phyloP scores from a whole-genome alignment of 1,284 basidiomycete genomes.

The Leccinum huronense region DNA sequence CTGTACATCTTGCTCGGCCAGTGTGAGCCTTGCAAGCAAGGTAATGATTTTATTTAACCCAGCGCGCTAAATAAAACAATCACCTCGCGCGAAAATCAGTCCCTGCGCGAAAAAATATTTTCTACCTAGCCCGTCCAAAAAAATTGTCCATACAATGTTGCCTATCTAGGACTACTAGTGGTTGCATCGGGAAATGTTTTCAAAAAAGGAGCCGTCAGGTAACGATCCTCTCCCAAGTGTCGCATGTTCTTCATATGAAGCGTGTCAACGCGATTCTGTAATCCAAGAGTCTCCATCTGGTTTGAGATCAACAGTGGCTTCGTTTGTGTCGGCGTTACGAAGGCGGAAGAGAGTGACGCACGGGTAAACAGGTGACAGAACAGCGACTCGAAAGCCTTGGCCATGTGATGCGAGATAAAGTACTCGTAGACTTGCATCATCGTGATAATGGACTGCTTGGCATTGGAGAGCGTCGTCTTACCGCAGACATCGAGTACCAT shows the following conservation, averaged over 20 bases:
- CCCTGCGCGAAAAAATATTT: no score
- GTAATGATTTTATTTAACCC: no score
- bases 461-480: constrained; percentile 87
- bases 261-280: constrained; percentile 97
- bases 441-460: constrained; percentile 91
- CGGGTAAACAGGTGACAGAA: constrained; percentile 98
- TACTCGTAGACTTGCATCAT: constrained; percentile 99
- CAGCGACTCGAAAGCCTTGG: constrained; percentile 95
- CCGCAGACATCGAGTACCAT: constrained; percentile 64
- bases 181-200: constrained; percentile 79
- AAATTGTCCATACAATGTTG: no score
- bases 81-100: no score
- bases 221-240: constrained; percentile 98
- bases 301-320: constrained; percentile 89
- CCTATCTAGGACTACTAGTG: no score
- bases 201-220: constrained; percentile 91
- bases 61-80: no score
- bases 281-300: constrained; percentile 75
- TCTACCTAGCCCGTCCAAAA: no score
- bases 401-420: constrained; percentile 96
- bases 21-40: no score
- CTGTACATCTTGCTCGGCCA: no score
- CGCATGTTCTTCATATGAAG: constrained; percentile 97
- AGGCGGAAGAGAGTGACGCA: constrained; percentile 96
- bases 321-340: constrained; percentile 86